Percentiles rank a stretch among this genome's conserved stretches.
Evolutionary conservation across 2,329 filamentous ascomycete genomes (phyloP).

Genomic region (Colletotrichum limetticola): DNA sequence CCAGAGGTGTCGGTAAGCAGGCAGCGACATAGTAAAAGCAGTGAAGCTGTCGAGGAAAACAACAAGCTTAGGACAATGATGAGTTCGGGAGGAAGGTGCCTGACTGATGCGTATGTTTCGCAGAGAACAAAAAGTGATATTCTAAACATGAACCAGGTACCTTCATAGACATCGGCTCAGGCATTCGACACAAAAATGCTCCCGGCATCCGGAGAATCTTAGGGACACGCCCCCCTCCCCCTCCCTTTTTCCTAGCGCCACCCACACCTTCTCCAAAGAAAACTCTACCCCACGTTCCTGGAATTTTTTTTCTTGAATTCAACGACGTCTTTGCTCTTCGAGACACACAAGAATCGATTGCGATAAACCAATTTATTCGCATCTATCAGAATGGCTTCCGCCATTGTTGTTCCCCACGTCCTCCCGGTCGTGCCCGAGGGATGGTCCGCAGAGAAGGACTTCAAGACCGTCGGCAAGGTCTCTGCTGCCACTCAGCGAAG

Average conservation of each 20-base stretch:
- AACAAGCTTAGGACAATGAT: not conserved
- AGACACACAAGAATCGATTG: not conserved
- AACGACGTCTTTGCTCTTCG: not conserved
- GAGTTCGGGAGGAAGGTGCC: not conserved
- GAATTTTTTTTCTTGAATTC: constrained; percentile 8
- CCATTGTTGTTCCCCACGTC: constrained; percentile 69
- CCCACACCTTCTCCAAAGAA: constrained; percentile 10
- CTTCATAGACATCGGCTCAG: not conserved
- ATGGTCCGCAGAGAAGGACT: constrained; percentile 91
- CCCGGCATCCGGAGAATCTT: not conserved
- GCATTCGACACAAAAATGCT: not conserved
- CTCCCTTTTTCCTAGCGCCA: not conserved
- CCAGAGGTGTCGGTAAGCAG: constrained; percentile 83
- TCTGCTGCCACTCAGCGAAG: constrained; percentile 84
- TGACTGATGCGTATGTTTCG: not conserved
- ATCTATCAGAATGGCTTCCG: constrained; percentile 68
- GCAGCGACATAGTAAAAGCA: constrained; percentile 66
- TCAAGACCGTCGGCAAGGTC: constrained; percentile 84
- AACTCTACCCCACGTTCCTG: constrained; percentile 8
- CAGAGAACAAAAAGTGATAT: not conserved
- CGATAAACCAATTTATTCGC: constrained; percentile 38
- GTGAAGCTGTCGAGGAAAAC: not conserved
- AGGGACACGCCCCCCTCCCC: not conserved
- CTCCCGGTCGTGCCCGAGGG: constrained; percentile 81
- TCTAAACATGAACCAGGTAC: not conserved